A percentile compares a stretch with the other conserved stretches of the same genome.
Conservation (phyloP, 345 rosid genomes). For the Ricinus communis region DNA sequence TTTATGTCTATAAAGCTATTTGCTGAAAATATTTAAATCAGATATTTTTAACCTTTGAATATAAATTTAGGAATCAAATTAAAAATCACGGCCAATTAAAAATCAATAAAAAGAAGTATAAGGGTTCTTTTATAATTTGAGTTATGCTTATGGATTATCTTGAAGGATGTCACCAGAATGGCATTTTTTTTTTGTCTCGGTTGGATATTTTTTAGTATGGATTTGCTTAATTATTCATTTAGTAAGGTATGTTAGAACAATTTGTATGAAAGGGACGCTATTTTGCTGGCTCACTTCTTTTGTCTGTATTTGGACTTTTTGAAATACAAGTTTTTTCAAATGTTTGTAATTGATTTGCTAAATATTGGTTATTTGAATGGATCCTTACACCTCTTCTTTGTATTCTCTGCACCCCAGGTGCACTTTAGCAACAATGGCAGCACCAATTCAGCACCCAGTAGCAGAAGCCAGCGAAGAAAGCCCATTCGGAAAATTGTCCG, state of each 20-base stretch:
- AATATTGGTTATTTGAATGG: neutral
- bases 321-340: neutral
- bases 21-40: too few species aligned
- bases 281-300: neutral
- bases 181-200: too few species aligned
- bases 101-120: too few species aligned
- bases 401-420: neutral
- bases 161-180: too few species aligned
- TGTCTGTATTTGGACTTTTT: neutral
- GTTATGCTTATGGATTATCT: too few species aligned
- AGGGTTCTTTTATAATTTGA: too few species aligned
- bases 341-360: neutral
- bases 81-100: too few species aligned
- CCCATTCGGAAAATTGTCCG: slow-evolving; percentile 64
- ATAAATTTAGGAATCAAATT: too few species aligned
- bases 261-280: neutral
- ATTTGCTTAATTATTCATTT: too few species aligned
- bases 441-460: slow-evolving; percentile 63
- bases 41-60: too few species aligned
- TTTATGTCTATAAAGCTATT: too few species aligned
- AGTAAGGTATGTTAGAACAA: neutral
- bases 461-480: slow-evolving; percentile 61
- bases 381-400: neutral
- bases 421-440: slow-evolving; percentile 8
- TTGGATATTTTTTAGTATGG: too few species aligned